Evolutionary conservation across 75 land plant species (phyloP).

Genomic region (Cryptomeria japonica): DNA sequence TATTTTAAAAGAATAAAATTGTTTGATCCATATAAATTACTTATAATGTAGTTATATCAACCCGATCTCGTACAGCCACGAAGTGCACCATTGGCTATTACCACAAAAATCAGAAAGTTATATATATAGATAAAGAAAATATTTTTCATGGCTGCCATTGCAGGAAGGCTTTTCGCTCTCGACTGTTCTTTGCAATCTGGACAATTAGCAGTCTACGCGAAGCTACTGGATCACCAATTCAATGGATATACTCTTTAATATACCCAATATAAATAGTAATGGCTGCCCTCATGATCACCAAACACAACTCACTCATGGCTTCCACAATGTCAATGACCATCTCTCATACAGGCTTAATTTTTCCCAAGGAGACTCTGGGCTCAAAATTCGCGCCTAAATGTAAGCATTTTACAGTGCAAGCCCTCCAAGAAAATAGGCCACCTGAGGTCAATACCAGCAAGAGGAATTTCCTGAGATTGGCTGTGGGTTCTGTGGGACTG

Average conservation of each 20-base stretch:
- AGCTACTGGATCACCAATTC: background rate
- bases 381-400: background rate
- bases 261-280: background rate
- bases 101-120: background rate
- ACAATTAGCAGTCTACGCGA: background rate
- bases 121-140: background rate
- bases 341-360: background rate
- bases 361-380: background rate
- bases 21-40: too few species aligned
- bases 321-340: background rate
- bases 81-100: background rate
- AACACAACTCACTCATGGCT: background rate
- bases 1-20: too few species aligned
- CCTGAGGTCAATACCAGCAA: slow-evolving; percentile 18
- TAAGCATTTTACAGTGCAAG: background rate
- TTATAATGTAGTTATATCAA: background rate
- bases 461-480: slow-evolving; percentile 39
- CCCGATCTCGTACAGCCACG: background rate
- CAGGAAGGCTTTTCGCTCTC: background rate
- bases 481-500: slow-evolving; percentile 22
- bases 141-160: background rate
- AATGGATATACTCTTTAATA: background rate
- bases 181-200: background rate
- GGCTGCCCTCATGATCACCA: background rate
- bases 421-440: slow-evolving; percentile 10